Conservation (phyloP, 495 filamentous ascomycete species). For the Lophiostoma macrostomum region DNA sequence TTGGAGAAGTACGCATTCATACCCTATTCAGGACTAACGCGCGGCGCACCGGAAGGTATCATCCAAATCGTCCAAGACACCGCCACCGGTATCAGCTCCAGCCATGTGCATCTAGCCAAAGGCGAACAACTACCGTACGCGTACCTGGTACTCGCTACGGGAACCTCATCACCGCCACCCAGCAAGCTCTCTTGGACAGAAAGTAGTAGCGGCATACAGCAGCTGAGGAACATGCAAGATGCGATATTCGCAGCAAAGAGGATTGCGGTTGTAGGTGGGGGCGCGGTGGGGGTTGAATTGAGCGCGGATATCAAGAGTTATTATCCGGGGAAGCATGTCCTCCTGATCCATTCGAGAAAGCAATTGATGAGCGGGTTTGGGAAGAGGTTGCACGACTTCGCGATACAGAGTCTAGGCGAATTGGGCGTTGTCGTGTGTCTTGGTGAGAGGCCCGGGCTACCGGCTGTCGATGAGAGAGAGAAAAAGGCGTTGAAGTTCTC, state of each 20-base stretch:
- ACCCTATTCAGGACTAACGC: slow-evolving; percentile 44
- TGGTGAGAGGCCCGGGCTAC: slow-evolving; percentile 37
- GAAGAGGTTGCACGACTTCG: slow-evolving; percentile 46
- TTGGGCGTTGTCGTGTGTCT: slow-evolving; percentile 47
- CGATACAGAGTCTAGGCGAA: slow-evolving; percentile 40
- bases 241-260: slow-evolving; percentile 43
- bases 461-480: too few species aligned
- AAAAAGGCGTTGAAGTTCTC: slow-evolving; percentile 28
- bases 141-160: slow-evolving; percentile 31
- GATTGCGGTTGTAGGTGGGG: slow-evolving; percentile 58
- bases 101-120: slow-evolving; percentile 4
- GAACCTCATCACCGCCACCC: slow-evolving; percentile 13
- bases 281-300: slow-evolving; percentile 60
- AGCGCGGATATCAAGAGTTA: slow-evolving; percentile 58
- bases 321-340: slow-evolving; percentile 57
- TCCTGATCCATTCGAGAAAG: slow-evolving; percentile 55
- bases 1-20: slow-evolving; percentile 59
- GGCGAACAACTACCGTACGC: slow-evolving; percentile 19
- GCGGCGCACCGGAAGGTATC: slow-evolving; percentile 25
- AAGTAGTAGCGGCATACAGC: slow-evolving; percentile 13
- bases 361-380: slow-evolving; percentile 55
- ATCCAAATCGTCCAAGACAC: slow-evolving; percentile 35
- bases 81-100: slow-evolving; percentile 19
- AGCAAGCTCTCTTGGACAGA: slow-evolving; percentile 22
- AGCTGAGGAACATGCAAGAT: slow-evolving; percentile 20